phyloP scores from a whole-genome alignment of 257 asterid genomes.

The Penstemon barbatus region DNA sequence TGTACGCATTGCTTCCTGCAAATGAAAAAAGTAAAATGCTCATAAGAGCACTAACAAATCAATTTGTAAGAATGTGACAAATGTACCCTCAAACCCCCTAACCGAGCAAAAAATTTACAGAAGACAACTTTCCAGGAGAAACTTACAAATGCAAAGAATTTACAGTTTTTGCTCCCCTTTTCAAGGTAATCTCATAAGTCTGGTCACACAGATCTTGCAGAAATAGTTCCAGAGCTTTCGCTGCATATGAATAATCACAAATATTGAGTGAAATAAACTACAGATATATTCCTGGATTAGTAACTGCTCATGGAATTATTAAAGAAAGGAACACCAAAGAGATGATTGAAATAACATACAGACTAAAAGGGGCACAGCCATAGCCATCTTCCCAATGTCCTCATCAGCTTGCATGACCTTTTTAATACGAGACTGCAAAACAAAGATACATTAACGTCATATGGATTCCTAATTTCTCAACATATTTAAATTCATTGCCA shows the following conservation, averaged over 20 bases:
- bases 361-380: conserved; percentile 84
- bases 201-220: conserved; percentile 83
- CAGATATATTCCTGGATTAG: too few relatives aligned
- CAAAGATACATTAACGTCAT: background rate
- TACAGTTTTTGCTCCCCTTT: conserved; percentile 76
- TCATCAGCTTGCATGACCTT: conserved; percentile 94
- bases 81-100: background rate
- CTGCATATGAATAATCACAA: conserved; percentile 36
- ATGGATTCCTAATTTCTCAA: conserved; percentile 6
- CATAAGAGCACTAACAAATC: background rate
- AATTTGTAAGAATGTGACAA: background rate
- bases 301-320: too few relatives aligned
- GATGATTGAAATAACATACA: conserved; percentile 47
- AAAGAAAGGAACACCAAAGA: conserved; percentile 2
- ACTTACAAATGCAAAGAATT: conserved; percentile 76
- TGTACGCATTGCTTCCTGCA: conserved; percentile 84
- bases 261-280: conserved; percentile 6
- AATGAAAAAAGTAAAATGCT: conserved; percentile 24
- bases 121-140: background rate
- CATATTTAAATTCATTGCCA: background rate
- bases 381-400: conserved; percentile 85
- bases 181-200: conserved; percentile 65
- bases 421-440: conserved; percentile 71
- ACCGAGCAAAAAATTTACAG: background rate
- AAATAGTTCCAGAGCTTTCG: conserved; percentile 82